Conservation (phyloP, 495 filamentous ascomycete species). For the Chaetomidium leptoderma region DNA sequence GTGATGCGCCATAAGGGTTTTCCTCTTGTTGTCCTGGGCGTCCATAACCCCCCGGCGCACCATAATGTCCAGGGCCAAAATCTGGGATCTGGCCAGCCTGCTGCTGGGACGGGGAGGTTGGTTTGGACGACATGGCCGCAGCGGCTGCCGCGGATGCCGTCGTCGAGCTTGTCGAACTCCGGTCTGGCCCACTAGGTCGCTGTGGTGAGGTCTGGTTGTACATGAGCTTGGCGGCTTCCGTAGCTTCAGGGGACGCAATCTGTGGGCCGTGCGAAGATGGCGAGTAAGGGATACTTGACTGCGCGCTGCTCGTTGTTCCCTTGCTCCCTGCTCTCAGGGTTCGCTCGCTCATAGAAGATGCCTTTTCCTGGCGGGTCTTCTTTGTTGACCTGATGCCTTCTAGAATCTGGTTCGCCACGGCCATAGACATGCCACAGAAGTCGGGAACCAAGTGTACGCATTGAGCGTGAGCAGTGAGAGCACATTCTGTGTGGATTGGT, state of each 20-base stretch:
- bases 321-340: constrained; percentile 59
- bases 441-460: constrained; percentile 96
- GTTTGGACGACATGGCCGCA: constrained; percentile 41
- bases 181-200: constrained; percentile 38
- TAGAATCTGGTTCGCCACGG: constrained; percentile 89
- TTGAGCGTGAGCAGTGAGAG: constrained; percentile 81
- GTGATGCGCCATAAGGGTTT: constrained; percentile 46
- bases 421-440: constrained; percentile 99
- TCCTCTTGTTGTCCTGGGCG: constrained; percentile 35
- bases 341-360: constrained; percentile 55
- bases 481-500: constrained; percentile 64
- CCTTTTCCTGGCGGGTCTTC: constrained; percentile 47
- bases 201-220: constrained; percentile 49
- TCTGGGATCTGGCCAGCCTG: constrained; percentile 32
- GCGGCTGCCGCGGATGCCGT: constrained; percentile 47
- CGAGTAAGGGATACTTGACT: constrained; percentile 22
- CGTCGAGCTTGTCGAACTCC: constrained; percentile 36
- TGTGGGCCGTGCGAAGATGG: constrained; percentile 35
- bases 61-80: constrained; percentile 37
- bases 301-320: constrained; percentile 34
- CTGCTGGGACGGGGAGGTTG: constrained; percentile 26
- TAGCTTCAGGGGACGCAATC: constrained; percentile 43
- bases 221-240: constrained; percentile 50
- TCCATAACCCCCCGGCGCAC: constrained; percentile 40
- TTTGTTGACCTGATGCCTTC: constrained; percentile 60